Conservation (phyloP, 2,329 filamentous ascomycete genomes). For the Stagonosporopsis cucurbitacearum region DNA sequence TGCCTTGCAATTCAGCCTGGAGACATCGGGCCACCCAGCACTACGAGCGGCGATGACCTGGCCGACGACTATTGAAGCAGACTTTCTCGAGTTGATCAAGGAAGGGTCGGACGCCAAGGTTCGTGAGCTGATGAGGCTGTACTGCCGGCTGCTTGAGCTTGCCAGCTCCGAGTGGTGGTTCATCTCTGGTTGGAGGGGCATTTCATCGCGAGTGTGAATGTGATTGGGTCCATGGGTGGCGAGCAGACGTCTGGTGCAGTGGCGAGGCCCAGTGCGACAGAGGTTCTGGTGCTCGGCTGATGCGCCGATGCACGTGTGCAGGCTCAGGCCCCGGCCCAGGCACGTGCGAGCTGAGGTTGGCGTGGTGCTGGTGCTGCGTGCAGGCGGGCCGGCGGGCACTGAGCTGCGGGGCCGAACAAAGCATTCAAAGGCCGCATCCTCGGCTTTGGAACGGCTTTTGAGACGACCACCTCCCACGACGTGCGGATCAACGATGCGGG, state of each 20-base stretch:
- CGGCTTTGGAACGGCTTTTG: slow-evolving; percentile 9
- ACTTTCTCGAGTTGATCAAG: slow-evolving; percentile 28
- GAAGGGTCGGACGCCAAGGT: slow-evolving; percentile 20
- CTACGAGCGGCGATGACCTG: slow-evolving; percentile 30
- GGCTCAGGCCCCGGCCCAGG: too few species aligned
- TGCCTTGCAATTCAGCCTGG: slow-evolving; percentile 27
- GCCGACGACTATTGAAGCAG: slow-evolving; percentile 29
- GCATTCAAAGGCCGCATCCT: background rate
- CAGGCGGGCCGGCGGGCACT: slow-evolving; percentile 3
- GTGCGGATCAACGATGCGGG: slow-evolving; percentile 6
- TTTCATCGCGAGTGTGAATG: slow-evolving; percentile 19
- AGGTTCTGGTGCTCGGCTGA: background rate
- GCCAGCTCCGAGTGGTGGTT: slow-evolving; percentile 36
- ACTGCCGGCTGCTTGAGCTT: slow-evolving; percentile 30
- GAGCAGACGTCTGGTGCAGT: background rate
- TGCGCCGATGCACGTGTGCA: background rate
- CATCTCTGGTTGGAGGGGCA: slow-evolving; percentile 29
- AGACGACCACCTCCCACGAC: slow-evolving; percentile 10
- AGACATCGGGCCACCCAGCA: slow-evolving; percentile 30
- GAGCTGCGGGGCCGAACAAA: background rate
- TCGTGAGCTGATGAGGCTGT: slow-evolving; percentile 25
- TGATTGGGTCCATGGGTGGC: too few species aligned
- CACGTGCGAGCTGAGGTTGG: background rate
- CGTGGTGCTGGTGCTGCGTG: background rate
- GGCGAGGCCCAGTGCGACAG: background rate